phyloP scores from a whole-genome alignment of 164 flowering plant genomes.

The Dillenia suffruticosa region DNA sequence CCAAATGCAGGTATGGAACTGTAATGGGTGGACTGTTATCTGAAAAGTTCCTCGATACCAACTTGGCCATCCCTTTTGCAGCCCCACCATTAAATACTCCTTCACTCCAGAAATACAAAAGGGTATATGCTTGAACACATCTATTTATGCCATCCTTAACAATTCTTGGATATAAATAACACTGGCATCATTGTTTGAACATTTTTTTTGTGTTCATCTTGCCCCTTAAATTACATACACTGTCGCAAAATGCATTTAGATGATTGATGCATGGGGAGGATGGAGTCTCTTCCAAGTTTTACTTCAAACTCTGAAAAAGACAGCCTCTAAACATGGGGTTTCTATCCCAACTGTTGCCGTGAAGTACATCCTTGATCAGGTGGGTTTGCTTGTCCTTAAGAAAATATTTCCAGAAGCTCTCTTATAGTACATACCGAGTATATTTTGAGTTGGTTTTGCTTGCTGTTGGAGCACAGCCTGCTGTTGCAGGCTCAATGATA shows the following conservation, averaged over 20 bases:
- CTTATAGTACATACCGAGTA: too few species aligned
- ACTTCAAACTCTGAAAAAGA: slow-evolving; percentile 70
- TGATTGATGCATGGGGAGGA: slow-evolving; percentile 99
- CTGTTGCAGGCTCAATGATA: slow-evolving; percentile 93
- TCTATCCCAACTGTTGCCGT: slow-evolving; percentile 89
- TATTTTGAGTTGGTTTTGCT: slow-evolving; percentile 1
- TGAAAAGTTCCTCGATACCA: slow-evolving; percentile 90
- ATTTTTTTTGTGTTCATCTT: too few species aligned
- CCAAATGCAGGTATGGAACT: slow-evolving; percentile 83
- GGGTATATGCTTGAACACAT: slow-evolving; percentile 36
- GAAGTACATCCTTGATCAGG: slow-evolving; percentile 87
- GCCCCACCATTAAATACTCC: slow-evolving; percentile 93
- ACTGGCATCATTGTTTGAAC: too few species aligned
- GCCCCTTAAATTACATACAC: too few species aligned
- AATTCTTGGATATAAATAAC: too few species aligned
- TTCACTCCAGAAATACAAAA: slow-evolving; percentile 94
- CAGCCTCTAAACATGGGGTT: slow-evolving; percentile 77
- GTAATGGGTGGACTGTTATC: slow-evolving; percentile 96
- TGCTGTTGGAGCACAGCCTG: slow-evolving; percentile 43
- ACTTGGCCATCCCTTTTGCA: slow-evolving; percentile 82
- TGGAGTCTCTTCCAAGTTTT: slow-evolving; percentile 86
- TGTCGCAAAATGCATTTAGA: slow-evolving; percentile 25
- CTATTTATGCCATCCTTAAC: too few species aligned
- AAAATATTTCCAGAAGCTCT: not conserved
- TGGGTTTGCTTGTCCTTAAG: slow-evolving; percentile 9